A percentile compares a stretch with the other conserved stretches of the same genome.
Evolutionary conservation across 2,329 filamentous ascomycete genomes (phyloP).

Genomic region (Dactylellina sp.): DNA sequence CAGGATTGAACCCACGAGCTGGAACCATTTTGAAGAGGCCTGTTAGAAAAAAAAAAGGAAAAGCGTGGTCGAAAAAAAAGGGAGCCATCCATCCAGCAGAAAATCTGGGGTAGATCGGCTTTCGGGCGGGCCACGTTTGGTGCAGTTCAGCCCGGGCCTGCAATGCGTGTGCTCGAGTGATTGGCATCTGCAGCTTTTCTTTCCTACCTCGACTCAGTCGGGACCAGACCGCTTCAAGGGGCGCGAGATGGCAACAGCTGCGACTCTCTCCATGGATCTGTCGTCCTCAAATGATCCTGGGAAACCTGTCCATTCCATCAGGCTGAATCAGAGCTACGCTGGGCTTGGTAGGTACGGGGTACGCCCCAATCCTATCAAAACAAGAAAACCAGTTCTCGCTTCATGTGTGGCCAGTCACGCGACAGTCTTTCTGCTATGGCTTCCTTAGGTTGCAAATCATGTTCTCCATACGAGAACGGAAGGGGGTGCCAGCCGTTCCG

Average conservation of each 20-base stretch:
- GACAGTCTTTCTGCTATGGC: background rate
- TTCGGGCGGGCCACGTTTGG: background rate
- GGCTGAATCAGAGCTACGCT: background rate
- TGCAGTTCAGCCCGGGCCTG: background rate
- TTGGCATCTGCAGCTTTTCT: background rate
- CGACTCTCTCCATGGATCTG: background rate
- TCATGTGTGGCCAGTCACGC: background rate
- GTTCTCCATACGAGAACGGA: slow-evolving; percentile 28
- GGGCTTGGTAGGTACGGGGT: slow-evolving; percentile 22
- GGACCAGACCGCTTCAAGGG: background rate
- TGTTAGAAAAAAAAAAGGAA: no score
- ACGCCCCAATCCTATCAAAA: background rate
- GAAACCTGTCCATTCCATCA: no score
- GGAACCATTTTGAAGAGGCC: no score
- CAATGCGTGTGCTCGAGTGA: slow-evolving; percentile 2
- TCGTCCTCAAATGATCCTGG: background rate
- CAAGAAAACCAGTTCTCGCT: background rate
- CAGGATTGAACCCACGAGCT: no score
- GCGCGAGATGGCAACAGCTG: slow-evolving; percentile 7
- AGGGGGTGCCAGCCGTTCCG: background rate
- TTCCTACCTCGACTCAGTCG: background rate
- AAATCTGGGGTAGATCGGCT: background rate
- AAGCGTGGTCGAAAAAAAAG: no score
- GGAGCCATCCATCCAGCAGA: no score
- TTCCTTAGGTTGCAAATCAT: background rate